These are phyloP conservation scores for Spatholobus suberectus DNA, from an alignment of 306 rosid genomes.

Conservation along the genomic window DNA sequence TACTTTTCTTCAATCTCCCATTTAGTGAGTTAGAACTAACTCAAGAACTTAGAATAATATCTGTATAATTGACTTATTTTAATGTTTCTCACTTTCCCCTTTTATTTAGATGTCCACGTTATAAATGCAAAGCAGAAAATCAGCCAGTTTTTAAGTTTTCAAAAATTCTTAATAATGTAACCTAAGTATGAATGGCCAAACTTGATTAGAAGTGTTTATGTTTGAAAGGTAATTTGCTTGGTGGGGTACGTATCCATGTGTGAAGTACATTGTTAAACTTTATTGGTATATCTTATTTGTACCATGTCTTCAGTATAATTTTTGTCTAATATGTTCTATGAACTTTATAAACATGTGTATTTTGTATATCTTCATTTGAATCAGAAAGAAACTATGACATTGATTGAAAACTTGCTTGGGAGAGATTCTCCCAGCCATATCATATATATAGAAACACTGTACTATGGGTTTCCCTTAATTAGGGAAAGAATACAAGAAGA, in stretches of 20 bases:
- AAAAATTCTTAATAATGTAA: not conserved
- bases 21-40: conserved; percentile 21
- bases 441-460: not conserved
- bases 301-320: not conserved
- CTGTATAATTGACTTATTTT: not conserved
- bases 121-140: not conserved
- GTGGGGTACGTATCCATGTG: not conserved
- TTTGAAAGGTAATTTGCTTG: not conserved
- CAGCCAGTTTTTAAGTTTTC: not conserved
- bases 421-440: not conserved
- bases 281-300: not conserved
- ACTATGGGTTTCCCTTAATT: not conserved
- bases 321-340: not conserved
- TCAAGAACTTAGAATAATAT: conserved; percentile 12
- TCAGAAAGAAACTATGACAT: not conserved
- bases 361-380: not conserved
- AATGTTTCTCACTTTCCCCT: not conserved
- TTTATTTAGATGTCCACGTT: not conserved
- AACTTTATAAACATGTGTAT: not conserved
- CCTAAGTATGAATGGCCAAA: not conserved
- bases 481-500: not conserved
- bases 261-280: not conserved
- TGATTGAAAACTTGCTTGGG: not conserved
- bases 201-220: not conserved
- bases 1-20: not conserved